phyloP scores from a whole-genome alignment of 225 moss, liverwort and hornwort species.

The Neckera pumila region DNA sequence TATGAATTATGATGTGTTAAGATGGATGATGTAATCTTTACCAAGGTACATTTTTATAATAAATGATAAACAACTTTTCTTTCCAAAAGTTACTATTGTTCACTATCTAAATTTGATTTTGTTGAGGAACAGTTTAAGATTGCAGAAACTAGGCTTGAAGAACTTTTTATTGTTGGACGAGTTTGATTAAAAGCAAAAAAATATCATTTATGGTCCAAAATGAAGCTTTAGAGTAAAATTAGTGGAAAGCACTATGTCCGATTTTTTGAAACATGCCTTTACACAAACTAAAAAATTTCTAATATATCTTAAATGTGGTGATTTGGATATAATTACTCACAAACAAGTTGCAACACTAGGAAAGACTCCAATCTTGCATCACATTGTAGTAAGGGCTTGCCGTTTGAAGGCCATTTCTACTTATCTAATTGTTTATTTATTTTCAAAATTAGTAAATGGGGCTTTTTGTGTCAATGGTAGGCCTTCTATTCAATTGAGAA shows the following conservation, averaged over 20 bases:
- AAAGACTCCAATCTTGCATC: not conserved
- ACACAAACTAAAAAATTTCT: accelerated
- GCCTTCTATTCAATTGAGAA: not conserved
- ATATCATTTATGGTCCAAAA: accelerated
- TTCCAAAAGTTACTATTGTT: not conserved
- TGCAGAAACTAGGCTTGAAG: accelerated
- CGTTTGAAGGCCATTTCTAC: not conserved
- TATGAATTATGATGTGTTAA: not conserved
- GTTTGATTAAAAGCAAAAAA: too few relatives aligned
- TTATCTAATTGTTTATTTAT: not conserved
- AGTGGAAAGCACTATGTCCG: too few relatives aligned
- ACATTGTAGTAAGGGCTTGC: not conserved
- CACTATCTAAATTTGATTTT: not conserved
- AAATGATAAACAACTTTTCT: not conserved
- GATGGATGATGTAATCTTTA: not conserved
- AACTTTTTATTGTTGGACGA: accelerated
- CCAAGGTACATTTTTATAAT: not conserved
- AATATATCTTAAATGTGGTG: accelerated
- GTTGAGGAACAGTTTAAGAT: not conserved
- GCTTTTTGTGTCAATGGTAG: not conserved
- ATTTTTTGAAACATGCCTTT: accelerated
- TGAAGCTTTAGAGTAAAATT: accelerated
- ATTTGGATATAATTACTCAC: accelerated
- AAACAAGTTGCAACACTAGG: accelerated
- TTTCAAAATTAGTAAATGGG: not conserved